Conservation (phyloP, 2,329 filamentous ascomycete genomes). For the Monilinia fructigena region DNA sequence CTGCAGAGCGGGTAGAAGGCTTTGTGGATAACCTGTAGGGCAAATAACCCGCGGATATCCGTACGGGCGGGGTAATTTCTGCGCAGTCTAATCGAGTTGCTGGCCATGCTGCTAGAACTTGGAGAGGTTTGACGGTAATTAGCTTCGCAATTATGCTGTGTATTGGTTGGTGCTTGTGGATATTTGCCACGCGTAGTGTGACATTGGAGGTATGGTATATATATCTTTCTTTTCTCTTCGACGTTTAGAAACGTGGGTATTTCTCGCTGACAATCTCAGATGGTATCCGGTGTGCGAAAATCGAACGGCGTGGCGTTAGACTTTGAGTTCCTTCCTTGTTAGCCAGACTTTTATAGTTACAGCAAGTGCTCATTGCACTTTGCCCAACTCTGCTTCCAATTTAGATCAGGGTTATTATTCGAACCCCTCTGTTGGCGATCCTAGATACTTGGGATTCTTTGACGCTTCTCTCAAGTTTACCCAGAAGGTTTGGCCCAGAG, state of each 20-base stretch:
- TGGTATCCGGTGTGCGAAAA: too few relatives aligned
- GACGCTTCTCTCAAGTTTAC: neutral
- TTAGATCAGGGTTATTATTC: neutral
- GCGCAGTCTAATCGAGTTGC: neutral
- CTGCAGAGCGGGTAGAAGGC: too few relatives aligned
- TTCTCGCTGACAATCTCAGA: too few relatives aligned
- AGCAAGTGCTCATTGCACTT: neutral
- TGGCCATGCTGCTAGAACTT: neutral
- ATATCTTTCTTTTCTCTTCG: neutral
- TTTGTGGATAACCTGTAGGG: too few relatives aligned
- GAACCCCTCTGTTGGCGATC: neutral
- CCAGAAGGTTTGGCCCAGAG: neutral
- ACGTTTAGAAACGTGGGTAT: neutral
- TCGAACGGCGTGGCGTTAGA: too few relatives aligned
- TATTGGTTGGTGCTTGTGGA: neutral
- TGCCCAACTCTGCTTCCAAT: neutral
- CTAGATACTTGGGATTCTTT: neutral
- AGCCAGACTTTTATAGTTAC: too few relatives aligned
- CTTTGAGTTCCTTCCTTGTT: too few relatives aligned
- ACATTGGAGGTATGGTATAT: neutral
- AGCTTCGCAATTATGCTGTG: neutral
- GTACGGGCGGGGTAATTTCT: too few relatives aligned
- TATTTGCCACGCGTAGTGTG: neutral
- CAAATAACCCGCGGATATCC: too few relatives aligned
- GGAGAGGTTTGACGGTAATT: neutral